These are phyloP conservation scores for Backusella australiensis DNA, from an alignment of 192 early-diverging fungal species.

Conservation along the genomic window DNA sequence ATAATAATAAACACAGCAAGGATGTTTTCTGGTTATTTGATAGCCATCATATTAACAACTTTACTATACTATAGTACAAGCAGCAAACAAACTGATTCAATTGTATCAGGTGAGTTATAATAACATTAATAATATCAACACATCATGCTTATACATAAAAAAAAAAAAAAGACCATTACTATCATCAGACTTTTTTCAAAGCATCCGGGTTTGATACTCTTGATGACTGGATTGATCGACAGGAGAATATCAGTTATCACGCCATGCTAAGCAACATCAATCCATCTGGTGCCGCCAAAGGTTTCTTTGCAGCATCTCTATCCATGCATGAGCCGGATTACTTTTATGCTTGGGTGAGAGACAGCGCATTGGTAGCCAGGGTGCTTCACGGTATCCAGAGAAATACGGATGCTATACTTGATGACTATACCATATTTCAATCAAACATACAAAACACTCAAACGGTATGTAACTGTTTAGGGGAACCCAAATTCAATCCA, in stretches of 20 bases:
- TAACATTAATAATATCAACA: background rate
- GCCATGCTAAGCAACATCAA: conserved; percentile 28
- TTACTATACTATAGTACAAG: background rate
- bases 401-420: conserved; percentile 19
- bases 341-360: conserved; percentile 73
- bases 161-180: background rate
- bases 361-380: conserved; percentile 30
- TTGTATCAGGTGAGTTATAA: background rate
- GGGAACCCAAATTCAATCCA: conserved; percentile 66
- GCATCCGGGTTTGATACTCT: background rate
- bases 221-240: conserved; percentile 5
- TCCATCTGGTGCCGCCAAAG: conserved; percentile 12
- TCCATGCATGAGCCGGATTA: conserved; percentile 57
- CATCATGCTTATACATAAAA: background rate
- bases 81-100: background rate
- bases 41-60: background rate
- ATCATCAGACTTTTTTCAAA: background rate
- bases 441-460: conserved; percentile 24
- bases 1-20: background rate
- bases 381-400: conserved; percentile 2
- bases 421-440: conserved; percentile 39
- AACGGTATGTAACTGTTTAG: conserved; percentile 41
- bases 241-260: background rate
- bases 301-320: conserved; percentile 28
- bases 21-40: background rate